Base-by-base conservation (phyloP, 2,329 filamentous ascomycete genomes). In the Tolypocladium guangdongense region DNA sequence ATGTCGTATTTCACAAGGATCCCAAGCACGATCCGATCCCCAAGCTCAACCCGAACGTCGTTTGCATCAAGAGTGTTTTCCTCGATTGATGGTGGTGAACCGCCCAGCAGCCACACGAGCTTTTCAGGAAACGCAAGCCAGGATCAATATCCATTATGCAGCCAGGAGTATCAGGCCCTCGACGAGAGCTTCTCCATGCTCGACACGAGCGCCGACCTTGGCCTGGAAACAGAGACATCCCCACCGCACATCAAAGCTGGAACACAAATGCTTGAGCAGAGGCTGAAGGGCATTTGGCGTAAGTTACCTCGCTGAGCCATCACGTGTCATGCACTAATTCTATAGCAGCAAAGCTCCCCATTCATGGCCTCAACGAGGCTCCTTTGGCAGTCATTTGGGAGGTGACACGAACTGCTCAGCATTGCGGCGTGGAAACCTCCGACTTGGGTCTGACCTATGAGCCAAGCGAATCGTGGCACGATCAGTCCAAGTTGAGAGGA, bases 321-420 rank as follows among this genome's bases (percentile, higher is more conserved):
- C 14, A 33, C 2, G 27, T 14, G 24, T 27, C n/a, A 12, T 36
- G 12, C 22, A 18, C 20, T 52, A 16, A 41, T 16, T 12, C 24
- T 11, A 22, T 37, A 24, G 4, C 54, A 74, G 72, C 73, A 0
- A 64, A 59, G n/a, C 68, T 74, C 8, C 74, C 75, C 0, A 55
- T 57, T 16, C 50, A 55, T 0, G 68, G 68, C 51, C 64, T 79
- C 4, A 67, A 70, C 3, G 51, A 66, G 0, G 77, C 75, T 0
- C 76, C 78, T 0, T 65, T 81, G 3, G 70, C 72, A 2, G 67
- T 81, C 6, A 59, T 72, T 4, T 82, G 78, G 79, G 79, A 82
- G 54, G 61, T 79, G 0, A 71, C 73, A 0, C 71, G 79, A 12
- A 70, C 76, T 20, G 73, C 74, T 0, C 58, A 74, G 0, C 68